Conservation (phyloP, 768 basidiomycete species). For the Phaffia australis region DNA sequence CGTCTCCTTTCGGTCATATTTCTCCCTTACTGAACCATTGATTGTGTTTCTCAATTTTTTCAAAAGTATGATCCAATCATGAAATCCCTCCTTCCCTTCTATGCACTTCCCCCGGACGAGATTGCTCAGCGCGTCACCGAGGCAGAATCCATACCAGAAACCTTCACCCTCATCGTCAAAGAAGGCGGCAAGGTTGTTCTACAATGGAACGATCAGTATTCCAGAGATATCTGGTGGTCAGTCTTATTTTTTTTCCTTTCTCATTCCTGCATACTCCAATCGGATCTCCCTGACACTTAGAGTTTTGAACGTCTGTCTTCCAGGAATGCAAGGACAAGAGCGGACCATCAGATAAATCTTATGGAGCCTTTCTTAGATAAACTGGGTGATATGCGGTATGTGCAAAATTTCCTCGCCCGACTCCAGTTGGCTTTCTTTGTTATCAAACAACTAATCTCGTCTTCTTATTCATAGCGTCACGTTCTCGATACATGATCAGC, state of each 20-base stretch:
- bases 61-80: conserved; percentile 33
- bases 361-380: conserved; percentile 38
- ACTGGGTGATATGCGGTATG: conserved; percentile 36
- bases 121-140: conserved; percentile 34
- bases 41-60: neutral
- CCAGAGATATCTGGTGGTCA: conserved; percentile 37
- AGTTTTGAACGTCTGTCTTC: neutral
- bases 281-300: conserved; percentile 1
- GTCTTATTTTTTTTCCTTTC: neutral
- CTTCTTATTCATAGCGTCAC: conserved; percentile 32
- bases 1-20: conserved; percentile 35
- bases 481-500: conserved; percentile 39
- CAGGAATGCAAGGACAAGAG: conserved; percentile 34
- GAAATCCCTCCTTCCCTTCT: conserved; percentile 36
- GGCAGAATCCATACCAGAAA: conserved; percentile 37
- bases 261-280: neutral
- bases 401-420: neutral
- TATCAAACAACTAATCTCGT: neutral
- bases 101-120: conserved; percentile 34
- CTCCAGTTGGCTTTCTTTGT: neutral
- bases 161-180: conserved; percentile 38
- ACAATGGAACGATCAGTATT: conserved; percentile 40
- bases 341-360: conserved; percentile 40
- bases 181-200: conserved; percentile 37
- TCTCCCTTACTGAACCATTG: neutral